Evolutionary conservation across 495 filamentous ascomycete genomes (phyloP).

Genomic region (Annulohypoxylon maeteangense): DNA sequence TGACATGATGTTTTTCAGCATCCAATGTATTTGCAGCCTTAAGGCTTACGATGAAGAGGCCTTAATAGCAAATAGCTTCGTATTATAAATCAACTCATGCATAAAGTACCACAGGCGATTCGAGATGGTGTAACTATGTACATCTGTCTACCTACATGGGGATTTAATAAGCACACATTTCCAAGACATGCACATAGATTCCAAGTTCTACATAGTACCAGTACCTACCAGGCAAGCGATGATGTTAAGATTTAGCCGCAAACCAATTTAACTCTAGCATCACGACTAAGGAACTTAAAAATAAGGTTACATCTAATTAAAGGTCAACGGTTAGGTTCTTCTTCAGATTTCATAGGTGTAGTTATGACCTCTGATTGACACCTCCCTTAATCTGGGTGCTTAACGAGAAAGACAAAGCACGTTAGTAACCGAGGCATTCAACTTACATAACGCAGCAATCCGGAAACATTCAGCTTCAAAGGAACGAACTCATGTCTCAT

Average conservation of each 20-base stretch:
- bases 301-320: constrained; percentile 1
- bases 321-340: not conserved
- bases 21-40: too few relatives aligned
- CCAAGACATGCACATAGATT: too few relatives aligned
- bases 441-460: not conserved
- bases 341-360: not conserved
- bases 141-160: too few relatives aligned
- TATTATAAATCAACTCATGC: not conserved
- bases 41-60: too few relatives aligned
- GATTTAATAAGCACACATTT: too few relatives aligned
- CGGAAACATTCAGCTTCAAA: constrained; percentile 26
- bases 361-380: not conserved
- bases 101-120: not conserved
- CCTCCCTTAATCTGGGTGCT: not conserved
- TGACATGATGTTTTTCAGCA: too few relatives aligned
- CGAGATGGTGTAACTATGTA: not conserved
- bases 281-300: not conserved
- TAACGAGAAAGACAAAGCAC: not conserved
- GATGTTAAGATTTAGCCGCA: not conserved
- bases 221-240: not conserved
- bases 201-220: too few relatives aligned
- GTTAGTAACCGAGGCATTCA: constrained; percentile 10
- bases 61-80: not conserved
- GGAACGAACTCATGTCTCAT: constrained; percentile 9
- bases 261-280: not conserved